These are phyloP conservation scores for Candida bentonensis DNA, from an alignment of 805 yeast genomes.

Conservation along the genomic window DNA sequence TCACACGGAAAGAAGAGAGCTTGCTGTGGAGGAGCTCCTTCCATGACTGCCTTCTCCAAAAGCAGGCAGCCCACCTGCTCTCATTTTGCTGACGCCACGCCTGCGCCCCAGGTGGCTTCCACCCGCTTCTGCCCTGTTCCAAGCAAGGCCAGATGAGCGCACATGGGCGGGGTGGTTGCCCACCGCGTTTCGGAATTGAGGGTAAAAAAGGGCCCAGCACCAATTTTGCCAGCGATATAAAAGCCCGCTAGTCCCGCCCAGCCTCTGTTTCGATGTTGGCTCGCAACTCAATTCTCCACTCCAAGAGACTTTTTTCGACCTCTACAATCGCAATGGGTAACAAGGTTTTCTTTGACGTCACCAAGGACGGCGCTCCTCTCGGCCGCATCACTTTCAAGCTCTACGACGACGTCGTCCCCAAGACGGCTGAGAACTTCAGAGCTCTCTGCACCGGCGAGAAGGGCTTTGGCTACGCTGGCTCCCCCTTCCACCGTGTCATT, in stretches of 20 bases:
- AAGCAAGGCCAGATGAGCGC: not conserved
- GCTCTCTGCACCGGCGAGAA: conserved; percentile 89
- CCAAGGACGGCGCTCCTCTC: conserved; percentile 63
- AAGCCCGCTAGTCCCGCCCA: not conserved
- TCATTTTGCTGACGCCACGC: no score
- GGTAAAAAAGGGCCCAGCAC: not conserved
- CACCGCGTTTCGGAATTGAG: not conserved
- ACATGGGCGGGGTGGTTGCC: not conserved
- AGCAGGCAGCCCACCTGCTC: no score
- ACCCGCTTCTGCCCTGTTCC: no score
- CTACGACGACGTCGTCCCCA: conserved; percentile 84
- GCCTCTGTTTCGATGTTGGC: not conserved
- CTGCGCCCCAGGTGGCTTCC: no score
- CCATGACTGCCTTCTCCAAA: no score
- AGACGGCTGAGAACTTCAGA: conserved; percentile 93
- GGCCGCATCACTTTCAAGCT: conserved; percentile 81
- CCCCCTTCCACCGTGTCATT: conserved; percentile 92
- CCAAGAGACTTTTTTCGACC: conserved; percentile 5
- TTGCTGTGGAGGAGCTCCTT: no score
- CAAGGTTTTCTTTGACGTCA: conserved; percentile 66
- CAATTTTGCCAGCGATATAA: not conserved
- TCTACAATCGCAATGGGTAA: conserved; percentile 19
- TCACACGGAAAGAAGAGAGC: no score
- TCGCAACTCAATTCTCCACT: not conserved
- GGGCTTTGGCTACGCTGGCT: conserved; percentile 79